These are phyloP conservation scores for Periconia sp. DNA, from an alignment of 2,329 filamentous ascomycete species.

Conservation along the genomic window DNA sequence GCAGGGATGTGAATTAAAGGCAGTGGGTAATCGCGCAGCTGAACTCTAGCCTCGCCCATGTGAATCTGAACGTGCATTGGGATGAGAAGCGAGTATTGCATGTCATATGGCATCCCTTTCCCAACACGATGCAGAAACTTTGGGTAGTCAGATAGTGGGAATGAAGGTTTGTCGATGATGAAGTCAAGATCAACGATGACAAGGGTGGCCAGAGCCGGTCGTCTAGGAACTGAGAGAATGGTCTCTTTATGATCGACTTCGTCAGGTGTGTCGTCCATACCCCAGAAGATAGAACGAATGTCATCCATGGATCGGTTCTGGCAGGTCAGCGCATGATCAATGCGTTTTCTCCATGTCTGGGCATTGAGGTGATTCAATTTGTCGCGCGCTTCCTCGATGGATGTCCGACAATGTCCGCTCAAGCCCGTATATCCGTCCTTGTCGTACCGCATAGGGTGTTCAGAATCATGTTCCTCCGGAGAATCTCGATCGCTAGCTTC, in stretches of 20 bases:
- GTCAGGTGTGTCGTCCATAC: constrained; percentile 78
- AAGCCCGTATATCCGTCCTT: constrained; percentile 77
- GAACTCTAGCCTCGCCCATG: constrained; percentile 88
- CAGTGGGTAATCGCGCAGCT: constrained; percentile 89
- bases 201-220: constrained; percentile 82
- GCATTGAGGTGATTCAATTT: constrained; percentile 82
- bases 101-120: constrained; percentile 95
- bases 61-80: constrained; percentile 89
- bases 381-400: constrained; percentile 76
- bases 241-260: constrained; percentile 83
- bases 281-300: constrained; percentile 80
- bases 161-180: constrained; percentile 88
- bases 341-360: constrained; percentile 89
- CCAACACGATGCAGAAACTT: constrained; percentile 86
- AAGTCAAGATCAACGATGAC: constrained; percentile 85
- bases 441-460: constrained; percentile 71
- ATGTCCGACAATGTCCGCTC: constrained; percentile 73
- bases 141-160: constrained; percentile 80
- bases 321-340: constrained; percentile 74
- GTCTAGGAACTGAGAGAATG: constrained; percentile 82
- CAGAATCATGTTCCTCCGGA: constrained; percentile 32
- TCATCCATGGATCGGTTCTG: constrained; percentile 79
- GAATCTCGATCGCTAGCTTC: constrained; percentile 33
- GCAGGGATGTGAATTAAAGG: constrained; percentile 89
- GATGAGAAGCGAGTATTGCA: constrained; percentile 85